phyloP scores from a whole-genome alignment of 257 asterid genomes.

The Solanum neorickii region DNA sequence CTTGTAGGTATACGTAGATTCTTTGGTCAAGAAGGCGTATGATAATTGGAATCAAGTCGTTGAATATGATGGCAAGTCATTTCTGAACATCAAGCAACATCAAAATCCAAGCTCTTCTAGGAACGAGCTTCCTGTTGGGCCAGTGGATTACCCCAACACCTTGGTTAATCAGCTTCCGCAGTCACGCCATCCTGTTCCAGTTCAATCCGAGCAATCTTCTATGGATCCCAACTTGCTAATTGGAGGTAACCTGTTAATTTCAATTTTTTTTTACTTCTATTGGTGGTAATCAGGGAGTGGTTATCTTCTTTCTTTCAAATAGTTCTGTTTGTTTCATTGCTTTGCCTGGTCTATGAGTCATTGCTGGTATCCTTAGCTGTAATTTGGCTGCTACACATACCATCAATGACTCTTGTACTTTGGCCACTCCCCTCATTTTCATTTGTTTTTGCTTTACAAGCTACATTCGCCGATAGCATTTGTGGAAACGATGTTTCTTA shows the following conservation, averaged over 20 bases:
- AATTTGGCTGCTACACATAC: background rate
- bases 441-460: background rate
- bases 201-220: conserved; percentile 35
- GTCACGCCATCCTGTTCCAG: conserved; percentile 33
- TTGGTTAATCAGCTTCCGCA: conserved; percentile 46
- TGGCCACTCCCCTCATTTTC: background rate
- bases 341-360: background rate
- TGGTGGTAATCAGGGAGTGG: background rate
- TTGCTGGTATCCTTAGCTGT: background rate
- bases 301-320: background rate
- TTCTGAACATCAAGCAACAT: conserved; percentile 55
- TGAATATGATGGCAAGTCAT: conserved; percentile 91
- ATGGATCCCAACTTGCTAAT: conserved; percentile 43
- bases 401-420: background rate
- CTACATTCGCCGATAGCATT: background rate
- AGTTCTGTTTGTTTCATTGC: background rate
- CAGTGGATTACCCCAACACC: conserved; percentile 47
- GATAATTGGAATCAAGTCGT: conserved; percentile 88
- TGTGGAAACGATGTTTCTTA: background rate
- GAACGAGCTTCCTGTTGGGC: conserved; percentile 46
- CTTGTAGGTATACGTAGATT: conserved; percentile 70
- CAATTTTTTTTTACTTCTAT: background rate
- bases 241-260: conserved; percentile 42
- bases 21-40: conserved; percentile 84
- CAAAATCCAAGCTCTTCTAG: conserved; percentile 28